Percentiles rank a stretch among this genome's conserved stretches.
Conservation (phyloP, 108 stramenopile genomes). For the Stephanodiscus minutulus region DNA sequence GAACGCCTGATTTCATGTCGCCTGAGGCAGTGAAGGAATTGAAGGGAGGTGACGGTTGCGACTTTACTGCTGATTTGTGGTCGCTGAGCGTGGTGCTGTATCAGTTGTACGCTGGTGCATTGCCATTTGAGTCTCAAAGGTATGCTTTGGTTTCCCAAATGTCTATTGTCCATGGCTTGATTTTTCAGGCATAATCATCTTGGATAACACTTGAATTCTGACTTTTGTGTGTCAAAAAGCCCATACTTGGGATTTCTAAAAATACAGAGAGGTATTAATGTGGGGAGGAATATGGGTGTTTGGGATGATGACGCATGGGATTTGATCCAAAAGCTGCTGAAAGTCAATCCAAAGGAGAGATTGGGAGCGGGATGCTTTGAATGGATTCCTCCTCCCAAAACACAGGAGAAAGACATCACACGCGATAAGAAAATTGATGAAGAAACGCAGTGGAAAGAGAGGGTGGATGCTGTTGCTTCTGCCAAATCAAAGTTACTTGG, state of each 20-base stretch:
- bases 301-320: constrained; percentile 84
- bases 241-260: constrained; percentile 89
- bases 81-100: constrained; percentile 76
- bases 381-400: constrained; percentile 42
- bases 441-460: background rate
- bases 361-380: constrained; percentile 76
- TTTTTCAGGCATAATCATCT: background rate
- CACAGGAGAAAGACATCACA: constrained; percentile 11
- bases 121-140: constrained; percentile 70
- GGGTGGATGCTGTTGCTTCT: constrained; percentile 9
- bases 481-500: constrained; percentile 24
- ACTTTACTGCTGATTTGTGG: constrained; percentile 84
- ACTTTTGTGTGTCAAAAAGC: constrained; percentile 49
- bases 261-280: constrained; percentile 66
- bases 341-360: constrained; percentile 64
- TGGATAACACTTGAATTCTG: background rate
- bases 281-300: constrained; percentile 59
- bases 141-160: background rate
- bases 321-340: constrained; percentile 64
- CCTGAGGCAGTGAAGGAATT: constrained; percentile 89
- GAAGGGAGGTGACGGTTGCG: constrained; percentile 35
- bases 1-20: constrained; percentile 99
- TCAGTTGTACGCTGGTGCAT: constrained; percentile 74
- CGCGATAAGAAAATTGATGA: constrained; percentile 41
- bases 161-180: background rate